phyloP scores from a whole-genome alignment of 2,329 filamentous ascomycete species.

The Talaromyces sp. region DNA sequence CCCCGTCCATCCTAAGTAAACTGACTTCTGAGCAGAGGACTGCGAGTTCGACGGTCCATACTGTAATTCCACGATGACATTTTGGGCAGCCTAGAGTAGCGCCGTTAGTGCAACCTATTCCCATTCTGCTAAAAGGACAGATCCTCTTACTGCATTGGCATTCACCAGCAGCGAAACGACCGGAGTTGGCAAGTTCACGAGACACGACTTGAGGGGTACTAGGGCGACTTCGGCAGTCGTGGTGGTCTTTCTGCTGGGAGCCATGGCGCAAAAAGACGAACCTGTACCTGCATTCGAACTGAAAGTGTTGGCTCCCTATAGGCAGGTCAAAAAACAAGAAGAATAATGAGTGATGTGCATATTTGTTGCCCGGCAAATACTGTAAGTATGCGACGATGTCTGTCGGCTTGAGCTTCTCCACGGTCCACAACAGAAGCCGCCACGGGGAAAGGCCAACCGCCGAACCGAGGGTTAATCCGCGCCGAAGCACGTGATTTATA shows the following conservation, averaged over 20 bases:
- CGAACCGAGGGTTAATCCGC: constrained; percentile 16
- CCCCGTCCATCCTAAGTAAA: constrained; percentile 94
- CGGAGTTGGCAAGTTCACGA: constrained; percentile 84
- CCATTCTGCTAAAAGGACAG: neutral
- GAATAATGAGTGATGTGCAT: neutral
- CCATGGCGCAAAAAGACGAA: constrained; percentile 29
- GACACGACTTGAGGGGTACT: constrained; percentile 84
- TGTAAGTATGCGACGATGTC: neutral
- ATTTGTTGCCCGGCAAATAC: neutral
- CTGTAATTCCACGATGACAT: constrained; percentile 89
- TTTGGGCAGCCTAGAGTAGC: constrained; percentile 68
- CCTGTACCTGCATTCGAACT: neutral
- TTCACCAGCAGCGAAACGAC: constrained; percentile 81
- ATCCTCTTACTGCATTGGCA: constrained; percentile 70
- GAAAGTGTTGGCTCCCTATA: neutral
- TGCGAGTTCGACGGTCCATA: constrained; percentile 56
- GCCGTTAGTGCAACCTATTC: constrained; percentile 16
- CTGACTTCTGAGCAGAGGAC: constrained; percentile 56
- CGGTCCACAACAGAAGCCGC: neutral
- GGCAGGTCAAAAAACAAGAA: neutral
- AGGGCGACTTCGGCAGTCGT: constrained; percentile 78
- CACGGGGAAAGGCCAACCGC: constrained; percentile 6
- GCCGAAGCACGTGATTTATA: constrained; percentile 12
- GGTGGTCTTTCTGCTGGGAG: constrained; percentile 46
- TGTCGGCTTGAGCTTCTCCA: constrained; percentile 10